Evolutionary conservation across 2,329 filamentous ascomycete genomes (phyloP), one percentile per base, ranked within the genome.

Genomic region (Metarhizium sp.): DNA sequence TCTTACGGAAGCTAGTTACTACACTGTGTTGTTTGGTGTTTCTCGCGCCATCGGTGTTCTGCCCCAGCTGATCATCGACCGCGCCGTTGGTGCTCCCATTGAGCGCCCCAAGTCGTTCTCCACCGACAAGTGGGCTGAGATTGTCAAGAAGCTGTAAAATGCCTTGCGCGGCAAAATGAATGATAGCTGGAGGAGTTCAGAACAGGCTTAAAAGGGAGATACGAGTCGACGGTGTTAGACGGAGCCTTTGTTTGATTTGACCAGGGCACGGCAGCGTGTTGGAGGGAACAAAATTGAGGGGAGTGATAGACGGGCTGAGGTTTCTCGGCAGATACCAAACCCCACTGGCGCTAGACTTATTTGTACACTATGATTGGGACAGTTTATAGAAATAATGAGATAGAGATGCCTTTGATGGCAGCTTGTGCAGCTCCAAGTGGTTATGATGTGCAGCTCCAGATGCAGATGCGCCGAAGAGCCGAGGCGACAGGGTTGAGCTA

Each of bases 41-140:
- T 96, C 92, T 66, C 90, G 94, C 73, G 94, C 94, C 66, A 90
- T 99, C 68, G 94, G 94, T 86, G 94, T 99, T 64, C 88, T 99
- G 69, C 94, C 94, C 68, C 94, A 99, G 84, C 85, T 99, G 73
- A 99, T 99, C 83, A 96, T 99, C 71, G 94, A 99, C 85, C 92
- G 94, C 73, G 94, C 92, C 66, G 83, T 96, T 64, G 94, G 94
- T 72, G 89, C 91, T 65, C 94, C 94, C 66, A 99, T 99, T 69
- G 94, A 99, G 87, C 84, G 94, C 64, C 94, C 94, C 76, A 99
- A 99, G 88, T 92, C 87, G 60, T 99, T 96, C 88, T 95, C 89
- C 73, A 99, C 94, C 59, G 90, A 92, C 71, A 92, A 92, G 73
- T 97, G 91, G 82, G 85, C 90, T 75, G 92, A 97, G 85, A 85